Base-by-base conservation (phyloP, 176 grass and related monocot genomes). In the Oryza glaberrima region DNA sequence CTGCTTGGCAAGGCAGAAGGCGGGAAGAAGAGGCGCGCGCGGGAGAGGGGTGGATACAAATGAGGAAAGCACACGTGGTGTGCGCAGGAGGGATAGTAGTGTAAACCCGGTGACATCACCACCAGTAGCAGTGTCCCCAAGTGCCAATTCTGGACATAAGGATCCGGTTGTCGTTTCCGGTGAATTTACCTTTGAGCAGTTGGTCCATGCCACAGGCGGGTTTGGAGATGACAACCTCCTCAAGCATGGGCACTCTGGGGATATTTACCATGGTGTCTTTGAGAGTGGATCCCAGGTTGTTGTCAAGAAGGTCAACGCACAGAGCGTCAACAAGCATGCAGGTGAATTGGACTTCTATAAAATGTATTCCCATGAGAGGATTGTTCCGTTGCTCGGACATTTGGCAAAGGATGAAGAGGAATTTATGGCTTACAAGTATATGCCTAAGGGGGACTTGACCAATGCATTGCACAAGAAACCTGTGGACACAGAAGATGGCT, bases 391-490 rank as follows among this genome's bases (percentile, higher is more conserved):
- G 23, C 75, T 96, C 9, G 91, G 90, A 36, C 88, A 84, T 85
- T 84, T 89, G 25, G 65, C 81, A 65, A 80, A 88, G 49, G 81
- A 80, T 20, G 89, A 87, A 2, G 87, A 92, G 9, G 90, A 89
- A 54, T 81, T 94, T 74, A 35, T 96, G 54, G 90, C 80, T n/a
- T 99, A 99, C 87, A 91, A 91, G 77, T 90, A 92, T 69, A 92
- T 99, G 93, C 64, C 71, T 12, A 99, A 91, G 34, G 81, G 91
- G 34, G 93, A 99, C 73, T 84, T 99, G 67, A 92, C 88, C 16
- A 49, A 46, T 48, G 93, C 93, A n/a, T 77, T 99, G 90, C 90
- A 91, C 73, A 96, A 89, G 87, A 91, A 89, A 47, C 86, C 68
- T 67, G 56, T 83, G 4, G 69, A 83, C 44, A 60, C 77, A 9